These are phyloP conservation scores for Sonneratia caseolaris DNA, from an alignment of 345 rosid genomes.

Conservation along the genomic window DNA sequence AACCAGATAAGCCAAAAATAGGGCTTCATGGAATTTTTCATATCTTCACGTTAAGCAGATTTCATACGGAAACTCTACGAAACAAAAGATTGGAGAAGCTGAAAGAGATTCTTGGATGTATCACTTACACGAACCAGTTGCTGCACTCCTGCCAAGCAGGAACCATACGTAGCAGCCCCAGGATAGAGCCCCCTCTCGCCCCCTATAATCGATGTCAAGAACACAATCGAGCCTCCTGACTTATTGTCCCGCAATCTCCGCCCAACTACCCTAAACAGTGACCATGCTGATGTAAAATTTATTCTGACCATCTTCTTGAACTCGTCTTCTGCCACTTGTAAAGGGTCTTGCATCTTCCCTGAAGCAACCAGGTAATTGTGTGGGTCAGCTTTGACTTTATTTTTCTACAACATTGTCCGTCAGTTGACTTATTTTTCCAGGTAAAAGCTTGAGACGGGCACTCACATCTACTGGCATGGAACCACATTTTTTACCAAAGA, in stretches of 20 bases:
- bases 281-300: constrained; percentile 78
- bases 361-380: constrained; percentile 14
- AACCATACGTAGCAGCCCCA: constrained; percentile 74
- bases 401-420: not conserved
- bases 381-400: not conserved
- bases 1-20: not conserved
- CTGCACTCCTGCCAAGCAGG: constrained; percentile 64
- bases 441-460: constrained; percentile 1
- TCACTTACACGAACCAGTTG: constrained; percentile 66
- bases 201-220: constrained; percentile 58
- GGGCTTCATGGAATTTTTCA: not conserved
- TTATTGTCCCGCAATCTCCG: constrained; percentile 47
- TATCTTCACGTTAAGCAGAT: not conserved
- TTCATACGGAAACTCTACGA: not conserved
- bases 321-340: constrained; percentile 47
- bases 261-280: constrained; percentile 64
- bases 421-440: not conserved
- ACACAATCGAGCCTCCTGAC: constrained; percentile 65
- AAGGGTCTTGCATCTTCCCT: constrained; percentile 67
- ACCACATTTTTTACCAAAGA: not conserved
- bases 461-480: not conserved
- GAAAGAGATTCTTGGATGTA: not conserved
- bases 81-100: not conserved
- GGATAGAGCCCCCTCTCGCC: constrained; percentile 74
- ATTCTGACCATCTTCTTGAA: constrained; percentile 41